Evolutionary conservation across 257 asterid genomes (phyloP), one percentile per base, ranked within the genome.

Genomic region (Dorcoceras hygrometricum): DNA sequence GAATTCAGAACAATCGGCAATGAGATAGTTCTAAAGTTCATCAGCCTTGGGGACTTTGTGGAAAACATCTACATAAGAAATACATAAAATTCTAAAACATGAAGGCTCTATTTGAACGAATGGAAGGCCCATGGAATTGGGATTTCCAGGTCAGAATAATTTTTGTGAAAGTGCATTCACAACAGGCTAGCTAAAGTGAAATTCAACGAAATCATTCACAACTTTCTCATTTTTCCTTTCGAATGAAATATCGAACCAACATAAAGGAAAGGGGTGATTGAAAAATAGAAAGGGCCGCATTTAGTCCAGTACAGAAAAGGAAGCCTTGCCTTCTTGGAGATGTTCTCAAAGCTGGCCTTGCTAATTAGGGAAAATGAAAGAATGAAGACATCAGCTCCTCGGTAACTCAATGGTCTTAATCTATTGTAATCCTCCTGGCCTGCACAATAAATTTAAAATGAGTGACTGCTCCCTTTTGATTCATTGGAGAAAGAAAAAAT

Each of bases 301-400:
- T 26, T 0, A 48, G 12, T 14, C 25, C 58, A 55, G 11, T 10
- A 67, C 2, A 29, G 31, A 8, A 67, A 68, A 48, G 50, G 50
- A 39, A 43, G 56, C 20, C 76, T 66, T 56, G 84, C 97, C 95
- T 84, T 87, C 78, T 86, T 84, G 23, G 84, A 80, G 72, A 89
- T 65, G 71, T 92, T 92, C 77, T 89, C 97, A 55, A 86, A 87
- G 81, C 97, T 92, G 66, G 93, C 93, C 84, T 83, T 89, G 87
- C 95, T 87, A 69, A 92, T 83, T 68, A 92, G 95, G 69, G 98
- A 92, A 71, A 92, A 89, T 25, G 95, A 80, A 71, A 92, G 96
- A 73, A 92, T 84, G 71, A 92, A 92, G 66, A 86, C 96, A 81
- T 92, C 98, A 22, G 97, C 98, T 63, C 96, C 97, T 48, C 96